These are phyloP conservation scores for Diplodia corticola DNA, from an alignment of 2,329 filamentous ascomycete species.

Conservation along the genomic window DNA sequence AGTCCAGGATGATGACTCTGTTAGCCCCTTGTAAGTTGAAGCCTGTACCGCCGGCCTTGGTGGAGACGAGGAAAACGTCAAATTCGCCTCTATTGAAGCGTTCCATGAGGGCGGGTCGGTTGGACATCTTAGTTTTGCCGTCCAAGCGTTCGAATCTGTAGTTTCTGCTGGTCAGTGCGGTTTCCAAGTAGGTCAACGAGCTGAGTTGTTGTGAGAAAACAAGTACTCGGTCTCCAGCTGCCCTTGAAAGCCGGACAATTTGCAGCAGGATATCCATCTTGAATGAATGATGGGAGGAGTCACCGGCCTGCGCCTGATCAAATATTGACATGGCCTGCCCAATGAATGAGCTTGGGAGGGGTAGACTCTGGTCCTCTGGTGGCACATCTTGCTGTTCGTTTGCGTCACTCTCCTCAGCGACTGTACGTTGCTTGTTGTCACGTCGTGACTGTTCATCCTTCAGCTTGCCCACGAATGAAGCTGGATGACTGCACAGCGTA, in stretches of 20 bases:
- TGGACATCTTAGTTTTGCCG: constrained; percentile 58
- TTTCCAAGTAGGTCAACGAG: constrained; percentile 68
- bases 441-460: constrained; percentile 28
- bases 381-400: background rate
- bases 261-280: constrained; percentile 67
- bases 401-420: background rate
- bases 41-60: constrained; percentile 76
- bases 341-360: background rate
- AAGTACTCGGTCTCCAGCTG: constrained; percentile 69
- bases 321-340: background rate
- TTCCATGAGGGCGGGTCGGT: constrained; percentile 55
- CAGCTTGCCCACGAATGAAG: constrained; percentile 39
- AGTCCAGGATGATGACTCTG: constrained; percentile 83
- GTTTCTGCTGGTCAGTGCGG: constrained; percentile 53
- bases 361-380: background rate
- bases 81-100: constrained; percentile 65
- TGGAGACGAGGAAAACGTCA: constrained; percentile 76
- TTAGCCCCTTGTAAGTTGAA: constrained; percentile 84
- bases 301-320: constrained; percentile 32
- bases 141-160: constrained; percentile 63
- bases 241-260: constrained; percentile 67
- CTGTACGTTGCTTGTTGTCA: background rate
- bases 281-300: constrained; percentile 59
- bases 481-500: constrained; percentile 61
- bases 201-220: constrained; percentile 75